Base-by-base conservation (phyloP, 495 filamentous ascomycete species). In the Annulohypoxylon stygium region DNA sequence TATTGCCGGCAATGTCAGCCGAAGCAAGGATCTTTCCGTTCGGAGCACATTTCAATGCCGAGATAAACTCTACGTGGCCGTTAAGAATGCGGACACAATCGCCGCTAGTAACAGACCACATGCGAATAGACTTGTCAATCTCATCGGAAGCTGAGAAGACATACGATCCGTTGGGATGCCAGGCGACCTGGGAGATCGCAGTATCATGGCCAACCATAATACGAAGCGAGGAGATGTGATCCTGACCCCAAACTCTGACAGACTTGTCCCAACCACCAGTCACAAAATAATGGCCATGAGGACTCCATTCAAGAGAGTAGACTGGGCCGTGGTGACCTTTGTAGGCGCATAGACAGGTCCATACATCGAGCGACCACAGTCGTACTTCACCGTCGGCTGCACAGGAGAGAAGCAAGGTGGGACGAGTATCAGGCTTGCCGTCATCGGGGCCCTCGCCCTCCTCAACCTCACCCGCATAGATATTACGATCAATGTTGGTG, bases 261-360 rank as follows among this genome's bases (percentile, higher is more conserved):
- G 94, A 97, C 78, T 93, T 93, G 77, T 99, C 96, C 78, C 91
- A 90, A 5, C 92, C 92, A 4, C 88, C 92, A 16, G 92, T 92
- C n/a, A 90, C 88, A 78, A 99, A 99, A 81, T 98, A 99, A 78
- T 97, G 94, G 3, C 97, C 96, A 65, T 92, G 94, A 0, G 97
- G 97, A n/a, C 92, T 91, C 91, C 94, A 99, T 16, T 88, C 86
- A 4, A 97, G 84, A 68, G 95, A 92, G 88, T 93, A 96, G 14
- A 98, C 90, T 0, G 95, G 94, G 12, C 90, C 91, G 67, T 96
- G 91, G 70, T 98, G 95, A 16, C 91, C 92, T 79, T 93, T 97
- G 83, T 98, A 99, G 12, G 96, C 89, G 51, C 97, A 95, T 69
- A 98, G 87, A 73, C 92, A 96, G 39, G 92, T 86, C 91, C 93